These are phyloP conservation scores for Brasenia schreberi DNA, from an alignment of 164 flowering plant species.

Conservation along the genomic window DNA sequence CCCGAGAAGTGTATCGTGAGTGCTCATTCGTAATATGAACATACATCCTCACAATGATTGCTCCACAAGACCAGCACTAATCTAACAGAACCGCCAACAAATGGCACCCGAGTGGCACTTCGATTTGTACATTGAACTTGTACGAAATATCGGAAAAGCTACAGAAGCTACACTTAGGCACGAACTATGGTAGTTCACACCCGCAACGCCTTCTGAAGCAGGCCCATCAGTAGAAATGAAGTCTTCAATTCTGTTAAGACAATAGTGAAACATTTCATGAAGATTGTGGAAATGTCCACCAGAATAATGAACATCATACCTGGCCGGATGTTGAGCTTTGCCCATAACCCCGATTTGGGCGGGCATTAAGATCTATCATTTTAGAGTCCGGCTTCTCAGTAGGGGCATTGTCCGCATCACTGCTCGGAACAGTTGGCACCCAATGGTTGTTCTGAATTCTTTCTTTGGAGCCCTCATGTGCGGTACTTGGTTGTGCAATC, in stretches of 20 bases:
- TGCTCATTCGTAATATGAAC: too few relatives aligned
- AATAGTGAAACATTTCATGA: too few relatives aligned
- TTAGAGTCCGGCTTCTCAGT: slow-evolving; percentile 32
- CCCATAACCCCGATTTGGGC: slow-evolving; percentile 42
- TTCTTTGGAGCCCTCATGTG: slow-evolving; percentile 15
- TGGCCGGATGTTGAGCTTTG: slow-evolving; percentile 41
- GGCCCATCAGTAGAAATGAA: neutral
- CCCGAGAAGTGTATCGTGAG: too few relatives aligned
- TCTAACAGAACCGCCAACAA: neutral
- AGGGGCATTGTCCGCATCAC: slow-evolving; percentile 16
- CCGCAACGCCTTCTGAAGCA: neutral
- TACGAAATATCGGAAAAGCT: too few relatives aligned
- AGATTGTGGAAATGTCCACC: neutral
- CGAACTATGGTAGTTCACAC: neutral
- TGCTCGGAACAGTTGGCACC: slow-evolving; percentile 23
- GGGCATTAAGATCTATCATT: slow-evolving; percentile 68
- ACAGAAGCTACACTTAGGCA: neutral
- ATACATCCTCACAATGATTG: neutral
- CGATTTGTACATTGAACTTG: too few relatives aligned
- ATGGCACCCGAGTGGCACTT: neutral
- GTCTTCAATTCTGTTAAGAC: neutral
- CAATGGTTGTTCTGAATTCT: slow-evolving; percentile 25
- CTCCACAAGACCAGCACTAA: neutral
- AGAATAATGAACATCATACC: slow-evolving; percentile 19
- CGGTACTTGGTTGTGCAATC: slow-evolving; percentile 10